Conservation (phyloP, 352 stramenopile species). For the Nothophytophthora sp. region DNA sequence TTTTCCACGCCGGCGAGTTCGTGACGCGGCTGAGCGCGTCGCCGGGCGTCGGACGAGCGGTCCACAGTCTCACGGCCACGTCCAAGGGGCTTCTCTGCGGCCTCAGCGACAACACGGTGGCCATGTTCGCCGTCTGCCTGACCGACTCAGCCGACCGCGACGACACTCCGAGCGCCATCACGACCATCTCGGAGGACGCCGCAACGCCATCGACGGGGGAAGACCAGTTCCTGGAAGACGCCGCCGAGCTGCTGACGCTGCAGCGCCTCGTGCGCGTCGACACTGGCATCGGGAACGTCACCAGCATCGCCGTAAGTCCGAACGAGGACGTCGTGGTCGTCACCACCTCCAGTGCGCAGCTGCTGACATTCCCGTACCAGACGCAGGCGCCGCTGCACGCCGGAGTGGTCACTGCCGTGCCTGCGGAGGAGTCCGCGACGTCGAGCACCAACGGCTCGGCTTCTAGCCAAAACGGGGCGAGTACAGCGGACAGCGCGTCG, state of each 20-base stretch:
- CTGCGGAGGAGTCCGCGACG: constrained; percentile 7
- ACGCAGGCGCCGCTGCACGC: constrained; percentile 29
- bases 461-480: too few relatives aligned
- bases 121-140: constrained; percentile 57
- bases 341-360: constrained; percentile 59
- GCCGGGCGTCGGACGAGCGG: constrained; percentile 43
- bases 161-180: constrained; percentile 25
- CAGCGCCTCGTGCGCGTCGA: constrained; percentile 71
- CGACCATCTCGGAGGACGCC: constrained; percentile 18
- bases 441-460: too few relatives aligned
- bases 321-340: constrained; percentile 78
- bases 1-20: constrained; percentile 87
- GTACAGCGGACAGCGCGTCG: neutral
- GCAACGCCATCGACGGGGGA: constrained; percentile 6
- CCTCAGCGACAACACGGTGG: constrained; percentile 66
- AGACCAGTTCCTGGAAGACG: constrained; percentile 22
- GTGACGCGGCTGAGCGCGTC: constrained; percentile 55
- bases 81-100: constrained; percentile 83
- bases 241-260: constrained; percentile 44
- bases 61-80: constrained; percentile 64
- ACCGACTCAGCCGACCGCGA: constrained; percentile 26
- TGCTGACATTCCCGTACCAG: constrained; percentile 79
- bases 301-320: constrained; percentile 65
- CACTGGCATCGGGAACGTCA: constrained; percentile 35
- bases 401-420: constrained; percentile 3